Base-by-base conservation (phyloP, 345 rosid species). In the Rhizophora apiculata region DNA sequence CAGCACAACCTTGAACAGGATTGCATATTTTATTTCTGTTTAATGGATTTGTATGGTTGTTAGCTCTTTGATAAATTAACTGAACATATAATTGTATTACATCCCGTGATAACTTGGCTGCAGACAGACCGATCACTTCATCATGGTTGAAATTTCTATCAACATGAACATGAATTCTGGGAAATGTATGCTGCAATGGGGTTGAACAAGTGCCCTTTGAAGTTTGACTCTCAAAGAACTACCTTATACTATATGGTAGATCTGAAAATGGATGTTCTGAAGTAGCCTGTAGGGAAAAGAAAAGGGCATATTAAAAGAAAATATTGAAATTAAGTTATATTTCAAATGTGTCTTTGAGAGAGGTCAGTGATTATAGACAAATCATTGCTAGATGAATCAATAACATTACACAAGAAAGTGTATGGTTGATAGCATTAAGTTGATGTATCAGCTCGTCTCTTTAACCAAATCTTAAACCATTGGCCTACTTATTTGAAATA, bases 191-290 rank as follows among this genome's bases (percentile, higher is more conserved):
- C 79, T 76, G 82, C 68, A 83, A 78, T 64, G 79, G 61, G 59
- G 76, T 79, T 73, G 80, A 77, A 69, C 53, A 81, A 75, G 72
- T 62, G 57, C 74, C 69, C 66, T 84, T 76, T 70, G 85, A 85
- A 63, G 73, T 64, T 71, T 82, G 84, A 67, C 84, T 76, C 85
- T 81, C 79, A 72, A 95, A 95, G 74, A 92, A 90, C 67, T 88
- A 83, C 85, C 74, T 85, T 74, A 95, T 70, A 72, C 62, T 79
- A 64, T 31, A 59, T 31, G 99, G 99, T 49, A 95, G 88, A 57
- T 65, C 84, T 24, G 59, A 53, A 76, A 58, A 70, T 68, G 96
- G 89, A 74, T 84, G 71, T 72, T 83, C 89, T 68, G 97, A 95
- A 77, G 97, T 92, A 78, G 96, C 96, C 97, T 95, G 86, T 64